Percentiles rank a stretch among this genome's conserved stretches.
phyloP scores from a whole-genome alignment of 164 flowering plant species.

The Paratinospora sagittata region DNA sequence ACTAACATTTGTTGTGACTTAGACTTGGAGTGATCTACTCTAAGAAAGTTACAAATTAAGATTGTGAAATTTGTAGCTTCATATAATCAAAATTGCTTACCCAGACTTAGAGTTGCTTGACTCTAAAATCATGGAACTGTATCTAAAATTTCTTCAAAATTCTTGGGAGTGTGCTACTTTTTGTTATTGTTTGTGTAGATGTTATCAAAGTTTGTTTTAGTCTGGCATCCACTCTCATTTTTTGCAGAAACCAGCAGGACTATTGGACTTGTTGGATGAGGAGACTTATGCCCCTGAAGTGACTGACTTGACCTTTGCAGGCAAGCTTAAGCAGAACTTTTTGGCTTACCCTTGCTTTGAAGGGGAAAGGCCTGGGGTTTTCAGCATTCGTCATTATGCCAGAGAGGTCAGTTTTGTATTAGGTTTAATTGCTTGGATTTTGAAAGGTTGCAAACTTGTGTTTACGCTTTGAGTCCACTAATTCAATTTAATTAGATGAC shows the following conservation, averaged over 20 bases:
- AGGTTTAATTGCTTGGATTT: not conserved
- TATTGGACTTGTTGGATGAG: slow-evolving; percentile 79
- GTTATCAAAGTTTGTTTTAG: not conserved
- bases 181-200: not conserved
- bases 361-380: slow-evolving; percentile 62
- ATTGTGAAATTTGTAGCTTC: not conserved
- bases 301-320: slow-evolving; percentile 73
- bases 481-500: not conserved
- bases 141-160: not conserved
- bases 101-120: not conserved
- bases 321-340: slow-evolving; percentile 79
- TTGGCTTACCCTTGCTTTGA: slow-evolving; percentile 54
- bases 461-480: not conserved
- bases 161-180: not conserved
- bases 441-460: slow-evolving; percentile 1
- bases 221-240: slow-evolving; percentile 4
- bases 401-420: slow-evolving; percentile 68
- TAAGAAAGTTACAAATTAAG: not conserved
- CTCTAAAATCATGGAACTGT: not conserved
- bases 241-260: slow-evolving; percentile 81
- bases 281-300: slow-evolving; percentile 72
- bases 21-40: not conserved
- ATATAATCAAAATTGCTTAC: not conserved
- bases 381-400: slow-evolving; percentile 69
- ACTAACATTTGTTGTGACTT: no score